Percentiles rank a stretch among this genome's conserved stretches.
Evolutionary conservation across 495 filamentous ascomycete genomes (phyloP).

Genomic region (Penicillium subrubescens): DNA sequence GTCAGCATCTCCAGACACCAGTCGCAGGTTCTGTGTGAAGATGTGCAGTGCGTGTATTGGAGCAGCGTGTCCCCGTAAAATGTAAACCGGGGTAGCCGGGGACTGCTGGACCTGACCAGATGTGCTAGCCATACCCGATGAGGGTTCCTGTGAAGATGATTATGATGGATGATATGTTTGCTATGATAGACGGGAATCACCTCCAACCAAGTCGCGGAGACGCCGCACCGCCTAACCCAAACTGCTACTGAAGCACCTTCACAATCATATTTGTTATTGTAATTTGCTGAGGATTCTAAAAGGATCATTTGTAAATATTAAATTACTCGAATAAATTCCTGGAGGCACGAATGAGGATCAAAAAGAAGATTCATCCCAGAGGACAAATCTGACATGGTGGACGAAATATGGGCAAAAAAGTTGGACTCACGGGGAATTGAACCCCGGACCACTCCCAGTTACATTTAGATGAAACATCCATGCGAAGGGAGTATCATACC

Average conservation of each 20-base stretch:
- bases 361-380: no score
- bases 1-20: slow-evolving; percentile 86
- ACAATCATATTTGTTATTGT: background rate
- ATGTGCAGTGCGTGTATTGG: slow-evolving; percentile 81
- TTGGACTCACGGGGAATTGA: slow-evolving; percentile 11
- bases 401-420: background rate
- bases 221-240: background rate
- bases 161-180: background rate
- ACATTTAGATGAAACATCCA: background rate
- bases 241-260: background rate
- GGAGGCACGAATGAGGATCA: no score
- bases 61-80: slow-evolving; percentile 83
- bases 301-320: background rate
- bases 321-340: no score
- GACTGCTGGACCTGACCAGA: slow-evolving; percentile 23
- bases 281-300: background rate
- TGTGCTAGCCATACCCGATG: slow-evolving; percentile 9
- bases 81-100: slow-evolving; percentile 75
- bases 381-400: no score
- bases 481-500: slow-evolving; percentile 10
- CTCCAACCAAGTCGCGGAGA: background rate
- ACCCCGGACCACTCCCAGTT: slow-evolving; percentile 3
- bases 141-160: background rate
- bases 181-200: background rate
- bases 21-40: slow-evolving; percentile 68